A percentile compares a stretch with the other conserved stretches of the same genome.
These are phyloP conservation scores for Zea luxurians DNA, from an alignment of 176 grass and related monocot genomes.

Conservation along the genomic window DNA sequence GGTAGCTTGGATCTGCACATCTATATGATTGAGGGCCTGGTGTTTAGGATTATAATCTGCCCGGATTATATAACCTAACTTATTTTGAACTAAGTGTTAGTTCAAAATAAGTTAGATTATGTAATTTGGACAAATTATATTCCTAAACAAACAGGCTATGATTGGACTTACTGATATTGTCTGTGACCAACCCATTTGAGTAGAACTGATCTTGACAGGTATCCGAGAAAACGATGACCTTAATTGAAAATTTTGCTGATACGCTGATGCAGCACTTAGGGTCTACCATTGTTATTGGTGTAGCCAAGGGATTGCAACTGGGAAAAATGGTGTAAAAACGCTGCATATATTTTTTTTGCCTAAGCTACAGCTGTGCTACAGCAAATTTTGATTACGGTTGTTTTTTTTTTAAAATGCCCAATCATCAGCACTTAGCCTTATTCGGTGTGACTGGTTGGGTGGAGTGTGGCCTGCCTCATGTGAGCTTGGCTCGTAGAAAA, in stretches of 20 bases:
- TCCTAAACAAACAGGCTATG: too few species aligned
- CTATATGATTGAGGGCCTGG: background rate
- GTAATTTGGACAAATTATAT: too few species aligned
- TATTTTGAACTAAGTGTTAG: too few species aligned
- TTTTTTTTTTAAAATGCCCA: background rate
- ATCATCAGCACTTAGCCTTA: background rate
- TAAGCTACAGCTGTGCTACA: background rate
- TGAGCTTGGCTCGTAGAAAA: too few species aligned
- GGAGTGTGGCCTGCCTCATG: too few species aligned
- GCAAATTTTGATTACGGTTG: background rate
- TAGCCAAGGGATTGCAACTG: constrained; percentile 1
- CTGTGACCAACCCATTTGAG: background rate
- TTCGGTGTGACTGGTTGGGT: background rate
- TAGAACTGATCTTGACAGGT: constrained; percentile 14
- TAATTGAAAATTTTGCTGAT: background rate
- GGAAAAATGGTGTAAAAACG: constrained; percentile 2
- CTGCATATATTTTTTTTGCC: constrained; percentile 16
- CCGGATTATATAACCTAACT: too few species aligned
- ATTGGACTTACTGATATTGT: background rate
- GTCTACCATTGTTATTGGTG: background rate
- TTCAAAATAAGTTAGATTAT: too few species aligned
- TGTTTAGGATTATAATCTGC: too few species aligned
- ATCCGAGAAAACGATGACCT: background rate
- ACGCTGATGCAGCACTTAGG: background rate
- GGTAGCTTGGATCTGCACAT: constrained; percentile 9